Evolutionary conservation across 176 grass and related monocot species (phyloP).

Genomic region (Ampelocalamus luodianensis): DNA sequence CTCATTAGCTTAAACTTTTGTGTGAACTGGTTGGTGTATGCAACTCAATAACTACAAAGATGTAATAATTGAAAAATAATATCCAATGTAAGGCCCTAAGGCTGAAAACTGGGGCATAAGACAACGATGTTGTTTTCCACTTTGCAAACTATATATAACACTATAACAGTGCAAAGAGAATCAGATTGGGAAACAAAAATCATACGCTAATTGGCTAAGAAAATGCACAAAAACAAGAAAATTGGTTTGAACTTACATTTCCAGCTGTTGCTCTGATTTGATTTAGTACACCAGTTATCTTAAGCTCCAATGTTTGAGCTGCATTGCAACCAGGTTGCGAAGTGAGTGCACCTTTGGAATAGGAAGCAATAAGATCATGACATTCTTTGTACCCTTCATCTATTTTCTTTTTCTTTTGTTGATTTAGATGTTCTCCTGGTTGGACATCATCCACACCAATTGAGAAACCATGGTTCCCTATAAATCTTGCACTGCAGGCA

Average conservation of each 20-base stretch:
- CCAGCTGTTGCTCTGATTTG: slow-evolving; percentile 72
- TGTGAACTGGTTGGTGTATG: too few relatives aligned
- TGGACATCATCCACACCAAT: slow-evolving; percentile 96
- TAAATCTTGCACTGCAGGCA: slow-evolving; percentile 88
- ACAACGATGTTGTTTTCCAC: slow-evolving; percentile 13
- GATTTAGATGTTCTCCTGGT: slow-evolving; percentile 72
- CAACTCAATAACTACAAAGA: background rate
- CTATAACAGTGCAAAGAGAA: slow-evolving; percentile 28
- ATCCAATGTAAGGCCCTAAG: background rate
- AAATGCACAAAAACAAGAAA: slow-evolving; percentile 37
- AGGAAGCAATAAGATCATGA: slow-evolving; percentile 73
- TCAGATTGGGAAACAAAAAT: background rate
- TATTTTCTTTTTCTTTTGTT: slow-evolving; percentile 74
- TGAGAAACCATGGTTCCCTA: slow-evolving; percentile 97
- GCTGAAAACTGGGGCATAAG: background rate
- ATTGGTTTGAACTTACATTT: slow-evolving; percentile 54
- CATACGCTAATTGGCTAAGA: slow-evolving; percentile 12
- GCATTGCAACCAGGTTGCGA: slow-evolving; percentile 71
- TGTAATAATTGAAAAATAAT: slow-evolving; percentile 11
- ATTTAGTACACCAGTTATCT: slow-evolving; percentile 74
- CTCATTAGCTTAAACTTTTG: too few relatives aligned
- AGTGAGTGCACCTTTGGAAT: slow-evolving; percentile 65
- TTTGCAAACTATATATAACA: slow-evolving; percentile 33
- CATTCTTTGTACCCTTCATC: slow-evolving; percentile 74
- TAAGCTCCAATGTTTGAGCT: slow-evolving; percentile 75